Evolutionary conservation across 768 basidiomycete genomes (phyloP), one percentile per base, ranked within the genome.

Genomic region (Leccinum uliginosum): DNA sequence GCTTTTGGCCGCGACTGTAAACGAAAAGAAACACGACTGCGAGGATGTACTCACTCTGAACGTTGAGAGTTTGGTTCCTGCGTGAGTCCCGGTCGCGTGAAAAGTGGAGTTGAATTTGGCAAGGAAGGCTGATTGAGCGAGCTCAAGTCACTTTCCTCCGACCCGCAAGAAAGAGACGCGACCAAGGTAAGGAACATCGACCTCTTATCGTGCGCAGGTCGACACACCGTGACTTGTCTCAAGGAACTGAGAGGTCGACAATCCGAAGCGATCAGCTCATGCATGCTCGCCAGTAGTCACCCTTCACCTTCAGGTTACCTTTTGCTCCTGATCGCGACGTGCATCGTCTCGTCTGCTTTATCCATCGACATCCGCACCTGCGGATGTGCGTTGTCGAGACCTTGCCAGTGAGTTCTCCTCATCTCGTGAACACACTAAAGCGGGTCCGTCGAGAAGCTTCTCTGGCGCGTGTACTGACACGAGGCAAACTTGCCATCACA

Each of bases 381-480:
- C 64, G 60, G 29, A 67, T 67, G 65, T 57, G 56, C 56, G 45
- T 30, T 29, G 19, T 56, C 54, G 53, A 23, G 46, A 44, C 24
- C 7, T 7, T 15, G 21, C 17, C 45, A 54, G 66, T 68, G 57
- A 68, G 67, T 59, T 15, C 15, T 40, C 40, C 44, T 27, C 48
- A 19, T 40, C 19, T 10, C 30, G 44, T 24, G 44, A 45, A 44
- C 45, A 35, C 54, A 34, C 27, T 15, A n/a, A 21, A 43, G 8
- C 50, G 45, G 44, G 26, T 46, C 58, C 44, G 32, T 59, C 59
- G 50, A 44, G 56, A 35, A 50, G 51, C 62, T 71, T 71, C 70
- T 68, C 66, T 65, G 71, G 74, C 77, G 75, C 77, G 78, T 79
- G 79, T 73, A 64, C 73, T 78, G 62, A 81, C 81, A 83, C 78